Conservation (phyloP, 345 rosid genomes). For the Boechera stricta region DNA sequence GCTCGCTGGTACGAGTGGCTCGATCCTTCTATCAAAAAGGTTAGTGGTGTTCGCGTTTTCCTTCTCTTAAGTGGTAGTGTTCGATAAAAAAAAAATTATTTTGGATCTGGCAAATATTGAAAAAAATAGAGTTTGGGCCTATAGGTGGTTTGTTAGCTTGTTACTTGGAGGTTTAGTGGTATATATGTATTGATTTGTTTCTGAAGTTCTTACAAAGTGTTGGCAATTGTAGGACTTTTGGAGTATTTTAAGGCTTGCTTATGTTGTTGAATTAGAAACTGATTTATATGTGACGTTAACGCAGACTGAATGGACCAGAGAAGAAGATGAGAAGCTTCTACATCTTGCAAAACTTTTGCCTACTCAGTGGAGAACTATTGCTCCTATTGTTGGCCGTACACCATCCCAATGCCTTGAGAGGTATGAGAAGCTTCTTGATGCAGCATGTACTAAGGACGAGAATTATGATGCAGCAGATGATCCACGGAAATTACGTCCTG, state of each 20-base stretch:
- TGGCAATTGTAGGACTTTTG: not conserved
- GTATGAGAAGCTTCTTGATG: slow-evolving; percentile 96
- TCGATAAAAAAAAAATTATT: not conserved
- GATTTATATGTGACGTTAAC: slow-evolving; percentile 29
- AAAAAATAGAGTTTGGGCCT: slow-evolving; percentile 4
- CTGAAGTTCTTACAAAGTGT: not conserved
- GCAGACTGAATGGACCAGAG: slow-evolving; percentile 99
- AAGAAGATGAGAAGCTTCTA: slow-evolving; percentile 98
- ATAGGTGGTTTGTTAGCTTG: slow-evolving; percentile 21
- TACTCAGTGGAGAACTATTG: slow-evolving; percentile 98
- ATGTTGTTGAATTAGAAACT: slow-evolving; percentile 14
- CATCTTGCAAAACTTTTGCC: slow-evolving; percentile 99
- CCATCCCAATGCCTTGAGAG: slow-evolving; percentile 99
- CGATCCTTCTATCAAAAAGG: slow-evolving; percentile 99
- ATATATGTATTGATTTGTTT: slow-evolving; percentile 5
- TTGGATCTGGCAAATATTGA: slow-evolving; percentile 17
- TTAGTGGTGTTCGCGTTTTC: slow-evolving; percentile 22
- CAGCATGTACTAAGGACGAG: slow-evolving; percentile 97
- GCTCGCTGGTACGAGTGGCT: slow-evolving; percentile 99
- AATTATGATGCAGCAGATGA: slow-evolving; percentile 95
- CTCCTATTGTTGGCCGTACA: slow-evolving; percentile 98
- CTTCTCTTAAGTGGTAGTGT: not conserved
- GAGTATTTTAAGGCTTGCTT: not conserved
- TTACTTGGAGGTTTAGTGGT: not conserved
- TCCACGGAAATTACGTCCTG: slow-evolving; percentile 94